Evolutionary conservation across 2,329 filamentous ascomycete genomes (phyloP).

Genomic region (Calycina herbarum): DNA sequence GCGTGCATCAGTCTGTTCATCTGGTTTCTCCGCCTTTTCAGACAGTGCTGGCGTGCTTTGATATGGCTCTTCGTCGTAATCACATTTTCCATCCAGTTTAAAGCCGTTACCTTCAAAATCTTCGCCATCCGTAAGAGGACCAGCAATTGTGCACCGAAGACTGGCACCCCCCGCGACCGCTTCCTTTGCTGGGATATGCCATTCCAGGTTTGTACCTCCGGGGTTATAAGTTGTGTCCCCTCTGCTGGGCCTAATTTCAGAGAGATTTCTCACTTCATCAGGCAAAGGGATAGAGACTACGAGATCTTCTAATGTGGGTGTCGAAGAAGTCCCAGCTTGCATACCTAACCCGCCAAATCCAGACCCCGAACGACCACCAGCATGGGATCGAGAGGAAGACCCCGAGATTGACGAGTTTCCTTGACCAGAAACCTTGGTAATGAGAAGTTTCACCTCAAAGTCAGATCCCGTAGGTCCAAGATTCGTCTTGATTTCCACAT

Average conservation of each 20-base stretch:
- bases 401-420: slow-evolving; percentile 43
- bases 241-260: slow-evolving; percentile 75
- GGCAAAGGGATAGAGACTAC: slow-evolving; percentile 78
- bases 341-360: slow-evolving; percentile 46
- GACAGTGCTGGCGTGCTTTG: slow-evolving; percentile 43
- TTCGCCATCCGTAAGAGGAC: slow-evolving; percentile 54
- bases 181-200: slow-evolving; percentile 79
- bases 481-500: slow-evolving; percentile 77
- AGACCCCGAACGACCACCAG: slow-evolving; percentile 45
- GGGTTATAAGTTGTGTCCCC: slow-evolving; percentile 83
- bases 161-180: slow-evolving; percentile 69
- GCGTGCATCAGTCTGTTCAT: slow-evolving; percentile 50
- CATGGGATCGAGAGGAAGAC: slow-evolving; percentile 38
- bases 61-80: slow-evolving; percentile 56
- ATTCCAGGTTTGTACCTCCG: slow-evolving; percentile 72
- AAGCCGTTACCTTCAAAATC: slow-evolving; percentile 43
- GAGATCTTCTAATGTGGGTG: slow-evolving; percentile 70
- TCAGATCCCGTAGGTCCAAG: slow-evolving; percentile 75
- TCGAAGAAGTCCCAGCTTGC: slow-evolving; percentile 45
- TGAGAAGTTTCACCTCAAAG: slow-evolving; percentile 80
- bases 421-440: slow-evolving; percentile 63
- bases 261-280: slow-evolving; percentile 74
- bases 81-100: slow-evolving; percentile 41
- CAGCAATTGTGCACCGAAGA: slow-evolving; percentile 78
- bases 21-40: slow-evolving; percentile 37